Evolutionary conservation across 805 yeast genomes (phyloP).

Genomic region (Metschnikowia kunwiensis): DNA sequence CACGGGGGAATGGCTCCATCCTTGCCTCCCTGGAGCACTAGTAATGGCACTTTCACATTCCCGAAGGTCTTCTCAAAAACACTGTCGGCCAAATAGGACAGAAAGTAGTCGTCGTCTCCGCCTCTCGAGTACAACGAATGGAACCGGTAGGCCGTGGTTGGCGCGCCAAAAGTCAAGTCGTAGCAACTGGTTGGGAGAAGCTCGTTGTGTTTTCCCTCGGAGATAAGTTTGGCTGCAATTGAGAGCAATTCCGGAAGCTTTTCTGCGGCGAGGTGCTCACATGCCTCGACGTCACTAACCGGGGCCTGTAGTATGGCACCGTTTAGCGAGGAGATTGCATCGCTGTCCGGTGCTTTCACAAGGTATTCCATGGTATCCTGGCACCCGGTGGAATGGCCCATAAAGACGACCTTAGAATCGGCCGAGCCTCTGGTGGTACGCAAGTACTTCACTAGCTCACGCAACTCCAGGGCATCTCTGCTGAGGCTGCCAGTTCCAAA

Average conservation of each 20-base stretch:
- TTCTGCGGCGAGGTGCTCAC: not conserved
- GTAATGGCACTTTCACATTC: constrained; percentile 39
- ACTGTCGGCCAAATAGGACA: constrained; percentile 52
- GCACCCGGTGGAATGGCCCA: constrained; percentile 85
- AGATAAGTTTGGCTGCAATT: constrained; percentile 34
- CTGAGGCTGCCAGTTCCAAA: constrained; percentile 66
- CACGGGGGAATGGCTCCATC: constrained; percentile 60
- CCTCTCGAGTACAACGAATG: constrained; percentile 50
- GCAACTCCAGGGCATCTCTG: constrained; percentile 57
- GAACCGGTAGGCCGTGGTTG: constrained; percentile 69
- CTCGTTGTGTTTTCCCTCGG: constrained; percentile 43
- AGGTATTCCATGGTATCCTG: constrained; percentile 68
- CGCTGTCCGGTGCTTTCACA: constrained; percentile 27
- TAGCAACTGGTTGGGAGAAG: constrained; percentile 50
- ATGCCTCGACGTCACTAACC: constrained; percentile 56
- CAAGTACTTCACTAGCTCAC: constrained; percentile 51
- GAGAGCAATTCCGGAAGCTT: constrained; percentile 19
- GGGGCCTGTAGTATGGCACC: constrained; percentile 71
- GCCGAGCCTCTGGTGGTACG: constrained; percentile 40
- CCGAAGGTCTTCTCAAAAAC: constrained; percentile 52
- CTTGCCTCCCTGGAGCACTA: constrained; percentile 52
- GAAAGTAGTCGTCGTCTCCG: constrained; percentile 83
- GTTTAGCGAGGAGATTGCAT: constrained; percentile 30
- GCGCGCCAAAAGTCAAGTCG: constrained; percentile 46
- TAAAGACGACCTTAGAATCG: constrained; percentile 50